Evolutionary conservation across 257 asterid genomes (phyloP).

Genomic region (Nicotiana attenuata): DNA sequence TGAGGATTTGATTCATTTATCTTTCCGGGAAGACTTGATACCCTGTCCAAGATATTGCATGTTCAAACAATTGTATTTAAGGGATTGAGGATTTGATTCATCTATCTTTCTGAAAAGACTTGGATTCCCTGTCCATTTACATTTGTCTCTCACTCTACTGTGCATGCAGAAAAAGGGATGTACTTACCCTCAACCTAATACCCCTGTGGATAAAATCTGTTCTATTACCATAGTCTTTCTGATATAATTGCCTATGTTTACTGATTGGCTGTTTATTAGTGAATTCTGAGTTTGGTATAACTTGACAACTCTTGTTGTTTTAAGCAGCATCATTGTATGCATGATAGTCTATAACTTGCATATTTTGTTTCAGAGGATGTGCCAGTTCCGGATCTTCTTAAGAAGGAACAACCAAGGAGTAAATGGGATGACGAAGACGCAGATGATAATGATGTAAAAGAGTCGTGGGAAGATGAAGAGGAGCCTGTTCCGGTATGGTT

Average conservation of each 20-base stretch:
- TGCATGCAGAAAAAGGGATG: background rate
- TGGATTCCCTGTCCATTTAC: background rate
- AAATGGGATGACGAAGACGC: slow-evolving; percentile 91
- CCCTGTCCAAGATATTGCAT: background rate
- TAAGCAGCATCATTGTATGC: background rate
- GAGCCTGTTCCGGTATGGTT: slow-evolving; percentile 52
- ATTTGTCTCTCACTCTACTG: background rate
- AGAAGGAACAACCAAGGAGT: slow-evolving; percentile 40
- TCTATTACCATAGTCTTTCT: background rate
- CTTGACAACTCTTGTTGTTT: background rate
- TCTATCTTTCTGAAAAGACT: background rate
- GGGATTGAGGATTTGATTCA: background rate
- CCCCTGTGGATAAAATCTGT: background rate
- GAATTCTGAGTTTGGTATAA: background rate
- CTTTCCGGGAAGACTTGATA: background rate
- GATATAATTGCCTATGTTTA: background rate
- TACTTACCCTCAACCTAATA: background rate
- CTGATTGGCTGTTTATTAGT: background rate
- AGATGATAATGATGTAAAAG: slow-evolving; percentile 68
- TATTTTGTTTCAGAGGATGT: slow-evolving; percentile 61
- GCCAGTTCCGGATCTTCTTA: slow-evolving; percentile 49
- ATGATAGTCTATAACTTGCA: background rate
- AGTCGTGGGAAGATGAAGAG: slow-evolving; percentile 97
- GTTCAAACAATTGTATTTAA: background rate
- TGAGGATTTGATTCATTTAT: background rate